A percentile compares a stretch with the other conserved stretches of the same genome.
Evolutionary conservation across 2,329 filamentous ascomycete species (phyloP).

Genomic region (Trichoderma sp.): DNA sequence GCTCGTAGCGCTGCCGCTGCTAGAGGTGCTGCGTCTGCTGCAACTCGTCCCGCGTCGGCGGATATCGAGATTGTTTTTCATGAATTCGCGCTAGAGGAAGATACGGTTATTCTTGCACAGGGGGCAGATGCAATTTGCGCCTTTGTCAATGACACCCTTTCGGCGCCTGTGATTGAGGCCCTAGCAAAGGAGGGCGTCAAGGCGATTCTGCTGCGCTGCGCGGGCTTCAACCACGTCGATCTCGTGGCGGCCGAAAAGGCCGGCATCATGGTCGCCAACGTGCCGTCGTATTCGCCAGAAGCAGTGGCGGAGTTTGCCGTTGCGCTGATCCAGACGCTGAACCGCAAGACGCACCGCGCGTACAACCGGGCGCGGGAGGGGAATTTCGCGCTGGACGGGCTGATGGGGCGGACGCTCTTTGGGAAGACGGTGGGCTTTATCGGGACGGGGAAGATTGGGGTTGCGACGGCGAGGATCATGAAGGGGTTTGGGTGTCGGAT

Average conservation of each 20-base stretch:
- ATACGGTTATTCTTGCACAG: constrained; percentile 54
- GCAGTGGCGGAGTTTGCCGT: constrained; percentile 68
- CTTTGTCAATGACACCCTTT: constrained; percentile 64
- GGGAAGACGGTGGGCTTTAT: constrained; percentile 66
- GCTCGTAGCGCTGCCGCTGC: constrained; percentile 34
- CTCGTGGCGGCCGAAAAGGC: constrained; percentile 52
- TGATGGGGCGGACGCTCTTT: constrained; percentile 58
- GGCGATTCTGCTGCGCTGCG: constrained; percentile 63
- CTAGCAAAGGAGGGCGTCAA: constrained; percentile 51
- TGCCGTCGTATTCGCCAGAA: constrained; percentile 67
- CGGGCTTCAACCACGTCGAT: constrained; percentile 67
- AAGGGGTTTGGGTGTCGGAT: constrained; percentile 62
- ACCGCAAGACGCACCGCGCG: constrained; percentile 64
- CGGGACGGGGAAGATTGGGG: constrained; percentile 63
- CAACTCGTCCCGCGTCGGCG: constrained; percentile 17
- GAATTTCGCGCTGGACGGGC: constrained; percentile 64
- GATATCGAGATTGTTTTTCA: constrained; percentile 53
- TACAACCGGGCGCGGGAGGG: constrained; percentile 67
- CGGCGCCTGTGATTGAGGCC: constrained; percentile 47
- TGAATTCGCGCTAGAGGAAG: constrained; percentile 52
- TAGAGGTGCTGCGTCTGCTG: constrained; percentile 25
- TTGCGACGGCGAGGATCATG: constrained; percentile 60
- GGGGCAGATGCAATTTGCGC: constrained; percentile 59
- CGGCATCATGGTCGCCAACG: constrained; percentile 61
- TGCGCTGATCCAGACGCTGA: constrained; percentile 64